Evolutionary conservation across 805 yeast genomes (phyloP).

Genomic region (Candida pseudofarinosa): DNA sequence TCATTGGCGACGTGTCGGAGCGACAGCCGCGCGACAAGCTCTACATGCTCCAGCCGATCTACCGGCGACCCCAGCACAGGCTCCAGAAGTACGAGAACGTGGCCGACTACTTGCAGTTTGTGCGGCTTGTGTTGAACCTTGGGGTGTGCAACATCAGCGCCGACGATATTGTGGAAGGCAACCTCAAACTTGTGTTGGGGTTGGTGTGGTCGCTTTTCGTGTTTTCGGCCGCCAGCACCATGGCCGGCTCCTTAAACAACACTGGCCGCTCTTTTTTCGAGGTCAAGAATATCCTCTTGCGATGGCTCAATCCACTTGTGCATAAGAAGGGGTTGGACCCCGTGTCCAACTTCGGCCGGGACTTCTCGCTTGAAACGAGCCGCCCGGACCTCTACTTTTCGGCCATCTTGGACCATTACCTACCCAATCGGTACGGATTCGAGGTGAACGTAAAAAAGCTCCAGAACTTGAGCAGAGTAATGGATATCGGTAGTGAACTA

Average conservation of each 20-base stretch:
- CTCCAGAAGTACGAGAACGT: conserved; percentile 48
- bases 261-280: conserved; percentile 25
- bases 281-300: conserved; percentile 29
- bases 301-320: conserved; percentile 48
- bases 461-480: conserved; percentile 31
- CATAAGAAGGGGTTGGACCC: conserved; percentile 14
- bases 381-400: conserved; percentile 46
- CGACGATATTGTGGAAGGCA: conserved; percentile 48
- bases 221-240: conserved; percentile 30
- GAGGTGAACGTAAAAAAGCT: conserved; percentile 18
- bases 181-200: conserved; percentile 44
- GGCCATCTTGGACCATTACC: conserved; percentile 29
- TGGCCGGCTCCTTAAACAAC: conserved; percentile 9
- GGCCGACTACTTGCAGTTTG: conserved; percentile 37
- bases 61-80: conserved; percentile 35
- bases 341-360: conserved; percentile 47
- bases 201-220: conserved; percentile 47
- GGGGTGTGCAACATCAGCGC: conserved; percentile 44
- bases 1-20: conserved; percentile 20
- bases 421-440: conserved; percentile 24
- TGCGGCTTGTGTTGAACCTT: conserved; percentile 35
- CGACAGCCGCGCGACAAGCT: conserved; percentile 13
- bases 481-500: conserved; percentile 40
- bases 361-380: conserved; percentile 50
- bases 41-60: conserved; percentile 27